Conservation (phyloP, 768 basidiomycete species). For the Clavulina sp. region DNA sequence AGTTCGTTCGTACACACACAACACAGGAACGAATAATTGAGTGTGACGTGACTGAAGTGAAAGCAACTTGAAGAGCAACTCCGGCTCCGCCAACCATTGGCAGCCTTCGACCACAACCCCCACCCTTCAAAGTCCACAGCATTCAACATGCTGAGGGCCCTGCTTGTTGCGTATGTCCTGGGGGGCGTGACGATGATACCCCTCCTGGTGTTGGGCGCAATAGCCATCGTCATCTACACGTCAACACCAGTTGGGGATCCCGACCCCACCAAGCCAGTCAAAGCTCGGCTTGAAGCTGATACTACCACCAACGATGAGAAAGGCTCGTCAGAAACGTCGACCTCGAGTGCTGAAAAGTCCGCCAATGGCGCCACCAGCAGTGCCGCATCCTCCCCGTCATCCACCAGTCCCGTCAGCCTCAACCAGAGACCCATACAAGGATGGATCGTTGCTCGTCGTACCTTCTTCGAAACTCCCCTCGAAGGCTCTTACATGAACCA, state of each 20-base stretch:
- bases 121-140: not conserved
- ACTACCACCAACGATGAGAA: constrained; percentile 16
- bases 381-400: constrained; percentile 14
- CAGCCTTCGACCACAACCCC: too few species aligned
- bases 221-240: constrained; percentile 62
- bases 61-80: too few species aligned
- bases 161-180: constrained; percentile 64
- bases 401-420: constrained; percentile 17
- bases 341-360: constrained; percentile 12
- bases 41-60: not conserved
- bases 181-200: constrained; percentile 87
- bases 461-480: constrained; percentile 44
- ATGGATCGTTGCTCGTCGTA: constrained; percentile 70
- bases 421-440: constrained; percentile 54
- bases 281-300: constrained; percentile 18
- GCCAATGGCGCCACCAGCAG: not conserved
- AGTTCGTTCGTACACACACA: too few species aligned
- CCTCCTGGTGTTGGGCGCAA: constrained; percentile 37
- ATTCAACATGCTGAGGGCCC: not conserved
- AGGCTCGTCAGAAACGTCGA: constrained; percentile 14
- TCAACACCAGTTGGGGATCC: constrained; percentile 57
- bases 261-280: constrained; percentile 24
- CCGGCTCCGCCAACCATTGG: too few species aligned
- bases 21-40: not conserved
- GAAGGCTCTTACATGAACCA: constrained; percentile 55